Base-by-base conservation (phyloP, 192 early-diverging fungal genomes). In the Coemansia sp. region DNA sequence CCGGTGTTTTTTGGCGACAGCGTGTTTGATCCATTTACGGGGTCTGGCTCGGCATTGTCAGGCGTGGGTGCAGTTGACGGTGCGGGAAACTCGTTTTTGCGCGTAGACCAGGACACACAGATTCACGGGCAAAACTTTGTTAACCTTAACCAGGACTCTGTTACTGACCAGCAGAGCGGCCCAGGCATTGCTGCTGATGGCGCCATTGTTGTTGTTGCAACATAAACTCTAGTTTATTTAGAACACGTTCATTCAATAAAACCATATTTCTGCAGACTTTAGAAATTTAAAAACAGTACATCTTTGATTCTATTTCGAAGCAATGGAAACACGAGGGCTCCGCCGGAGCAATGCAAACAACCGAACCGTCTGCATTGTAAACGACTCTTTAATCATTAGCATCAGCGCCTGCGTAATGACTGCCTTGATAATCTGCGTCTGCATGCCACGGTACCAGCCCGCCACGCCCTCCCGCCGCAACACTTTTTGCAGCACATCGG, bases 361-460 rank as follows among this genome's bases (percentile, higher is more conserved):
- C 1, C 72, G 66, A 19, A 63, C 42, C 17, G 72, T 67, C 70
- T 76, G 79, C 49, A 68, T 25, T 17, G 87, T 88, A 59, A 96
- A 86, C 70, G 94, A 88, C 71, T 99, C 97, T 74, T 96, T 98
- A 79, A 91, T 88, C 79, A 95, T 91, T 71, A 99, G 96, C 54
- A 99, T 79, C 62, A 99, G 84, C n/a, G 97, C 95, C 72, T 99
- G 97, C 7, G 93, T 93, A 57, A 99, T 82, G n/a, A 99, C 97
- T n/a, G 95, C 97, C 84, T 99, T 99, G 68, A 89, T 84, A 62
- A 99, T 96, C 83, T 99, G 97, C 9, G 95, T 86, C 79, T 90
- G 86, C 92, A 99, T 95, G 31, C 97, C 97, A 89, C 93, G 51
- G 65, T 80, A 99, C 93, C 91, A 96, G 6, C 97, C 97, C 51